phyloP scores from a whole-genome alignment of 495 filamentous ascomycete genomes.

The Xylaria flabelliformis region DNA sequence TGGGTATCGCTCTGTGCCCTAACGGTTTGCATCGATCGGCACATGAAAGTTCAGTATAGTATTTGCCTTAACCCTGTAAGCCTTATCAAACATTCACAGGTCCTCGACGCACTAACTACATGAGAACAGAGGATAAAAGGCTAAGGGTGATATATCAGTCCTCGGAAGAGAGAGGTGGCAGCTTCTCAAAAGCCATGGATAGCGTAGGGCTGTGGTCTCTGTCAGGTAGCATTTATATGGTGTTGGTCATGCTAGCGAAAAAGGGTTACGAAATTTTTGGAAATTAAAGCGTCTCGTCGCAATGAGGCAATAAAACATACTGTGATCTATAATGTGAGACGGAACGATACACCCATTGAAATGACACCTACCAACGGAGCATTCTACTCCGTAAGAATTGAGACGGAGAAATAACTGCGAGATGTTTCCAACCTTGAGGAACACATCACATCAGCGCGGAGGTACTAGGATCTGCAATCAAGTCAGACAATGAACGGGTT shows the following conservation, averaged over 20 bases:
- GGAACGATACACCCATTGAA: slow-evolving; percentile 2
- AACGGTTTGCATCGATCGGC: neutral
- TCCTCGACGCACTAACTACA: neutral
- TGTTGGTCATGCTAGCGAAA: neutral
- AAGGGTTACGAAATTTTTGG: neutral
- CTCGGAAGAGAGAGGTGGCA: neutral
- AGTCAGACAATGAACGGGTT: neutral
- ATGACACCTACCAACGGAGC: neutral
- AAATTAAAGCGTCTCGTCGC: neutral
- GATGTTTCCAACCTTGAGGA: neutral
- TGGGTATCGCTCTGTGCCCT: neutral
- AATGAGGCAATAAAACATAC: neutral
- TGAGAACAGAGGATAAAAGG: neutral
- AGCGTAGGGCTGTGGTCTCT: no score
- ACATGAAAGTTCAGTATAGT: neutral
- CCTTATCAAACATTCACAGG: neutral
- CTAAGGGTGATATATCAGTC: neutral
- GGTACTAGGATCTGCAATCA: neutral
- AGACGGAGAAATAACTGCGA: neutral
- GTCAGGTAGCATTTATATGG: neutral
- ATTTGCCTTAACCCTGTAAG: neutral
- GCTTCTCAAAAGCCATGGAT: no score
- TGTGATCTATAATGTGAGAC: neutral
- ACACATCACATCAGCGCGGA: neutral
- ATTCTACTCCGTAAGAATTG: neutral